These are phyloP conservation scores for Emergomyces orientalis DNA, from an alignment of 2,329 filamentous ascomycete species.

Conservation along the genomic window DNA sequence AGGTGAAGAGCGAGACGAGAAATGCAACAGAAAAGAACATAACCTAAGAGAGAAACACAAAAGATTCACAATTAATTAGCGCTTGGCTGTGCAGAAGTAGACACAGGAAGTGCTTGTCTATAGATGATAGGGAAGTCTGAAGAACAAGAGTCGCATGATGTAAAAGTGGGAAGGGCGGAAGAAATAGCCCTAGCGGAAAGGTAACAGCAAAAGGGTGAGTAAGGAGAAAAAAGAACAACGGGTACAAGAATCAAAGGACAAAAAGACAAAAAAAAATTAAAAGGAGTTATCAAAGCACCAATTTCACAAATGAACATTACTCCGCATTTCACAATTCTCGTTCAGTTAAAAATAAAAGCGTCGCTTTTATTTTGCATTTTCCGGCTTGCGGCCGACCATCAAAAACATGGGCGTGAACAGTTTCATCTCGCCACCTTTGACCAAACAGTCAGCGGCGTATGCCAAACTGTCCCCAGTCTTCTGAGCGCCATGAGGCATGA, in stretches of 20 bases:
- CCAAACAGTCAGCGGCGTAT: constrained; percentile 70
- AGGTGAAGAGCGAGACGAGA: not conserved
- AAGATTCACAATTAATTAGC: not conserved
- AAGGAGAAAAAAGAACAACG: not conserved
- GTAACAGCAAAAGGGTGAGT: not conserved
- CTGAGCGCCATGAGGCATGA: constrained; percentile 76
- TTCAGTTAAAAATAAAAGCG: not conserved
- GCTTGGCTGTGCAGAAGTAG: not conserved
- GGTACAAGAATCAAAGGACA: not conserved
- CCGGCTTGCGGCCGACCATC: constrained; percentile 85
- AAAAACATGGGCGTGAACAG: constrained; percentile 99
- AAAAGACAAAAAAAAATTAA: not conserved
- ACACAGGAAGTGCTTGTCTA: not conserved
- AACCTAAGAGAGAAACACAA: not conserved
- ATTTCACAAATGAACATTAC: not conserved
- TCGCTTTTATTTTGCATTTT: constrained; percentile 22
- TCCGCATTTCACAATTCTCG: not conserved
- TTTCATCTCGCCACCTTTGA: constrained; percentile 76
- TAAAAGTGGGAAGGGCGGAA: no score
- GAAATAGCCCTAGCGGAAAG: no score
- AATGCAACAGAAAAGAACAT: not conserved
- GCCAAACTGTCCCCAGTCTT: constrained; percentile 92
- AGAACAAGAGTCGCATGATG: not conserved
- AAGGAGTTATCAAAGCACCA: not conserved
- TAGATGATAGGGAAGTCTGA: no score